Conservation (phyloP, 345 rosid species). For the Diplotaxis tenuifolia region DNA sequence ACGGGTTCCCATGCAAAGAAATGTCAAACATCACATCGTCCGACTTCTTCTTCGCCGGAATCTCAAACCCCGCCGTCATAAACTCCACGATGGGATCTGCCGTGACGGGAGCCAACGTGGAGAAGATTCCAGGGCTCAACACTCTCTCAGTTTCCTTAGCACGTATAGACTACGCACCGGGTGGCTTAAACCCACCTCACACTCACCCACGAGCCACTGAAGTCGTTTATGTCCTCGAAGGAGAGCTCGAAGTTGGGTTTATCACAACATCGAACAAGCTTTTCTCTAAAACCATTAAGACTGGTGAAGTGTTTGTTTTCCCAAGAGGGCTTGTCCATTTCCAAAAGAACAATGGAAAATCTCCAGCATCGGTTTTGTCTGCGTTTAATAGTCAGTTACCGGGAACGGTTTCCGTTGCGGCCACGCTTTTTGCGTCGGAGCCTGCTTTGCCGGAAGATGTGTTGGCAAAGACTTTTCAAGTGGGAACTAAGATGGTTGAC, state of each 20-base stretch:
- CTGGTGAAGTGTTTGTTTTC: slow-evolving; percentile 57
- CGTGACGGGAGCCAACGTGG: slow-evolving; percentile 56
- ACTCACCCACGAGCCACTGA: slow-evolving; percentile 75
- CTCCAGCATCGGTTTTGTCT: slow-evolving; percentile 44
- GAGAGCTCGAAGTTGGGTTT: slow-evolving; percentile 61
- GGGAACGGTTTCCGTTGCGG: slow-evolving; percentile 52
- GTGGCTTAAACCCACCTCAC: slow-evolving; percentile 65
- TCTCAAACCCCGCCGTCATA: slow-evolving; percentile 47
- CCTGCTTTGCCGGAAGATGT: slow-evolving; percentile 60
- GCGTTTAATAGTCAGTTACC: slow-evolving; percentile 70
- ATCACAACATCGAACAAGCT: slow-evolving; percentile 61
- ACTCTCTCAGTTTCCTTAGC: slow-evolving; percentile 60
- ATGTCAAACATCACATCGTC: slow-evolving; percentile 46
- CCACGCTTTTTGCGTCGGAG: slow-evolving; percentile 42
- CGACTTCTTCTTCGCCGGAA: slow-evolving; percentile 59
- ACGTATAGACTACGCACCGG: slow-evolving; percentile 53
- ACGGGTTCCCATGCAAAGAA: slow-evolving; percentile 62
- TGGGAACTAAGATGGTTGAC: slow-evolving; percentile 55
- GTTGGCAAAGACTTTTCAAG: slow-evolving; percentile 58
- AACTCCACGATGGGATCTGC: slow-evolving; percentile 53
- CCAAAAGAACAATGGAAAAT: slow-evolving; percentile 56
- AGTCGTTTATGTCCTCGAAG: slow-evolving; percentile 56
- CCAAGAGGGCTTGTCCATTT: slow-evolving; percentile 68
- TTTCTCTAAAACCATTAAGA: slow-evolving; percentile 46
- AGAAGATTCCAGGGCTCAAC: slow-evolving; percentile 63